Percentiles rank a stretch among this genome's conserved stretches.
These are phyloP conservation scores for Vanrija sp. DNA, from an alignment of 1,284 basidiomycete genomes.

Conservation along the genomic window DNA sequence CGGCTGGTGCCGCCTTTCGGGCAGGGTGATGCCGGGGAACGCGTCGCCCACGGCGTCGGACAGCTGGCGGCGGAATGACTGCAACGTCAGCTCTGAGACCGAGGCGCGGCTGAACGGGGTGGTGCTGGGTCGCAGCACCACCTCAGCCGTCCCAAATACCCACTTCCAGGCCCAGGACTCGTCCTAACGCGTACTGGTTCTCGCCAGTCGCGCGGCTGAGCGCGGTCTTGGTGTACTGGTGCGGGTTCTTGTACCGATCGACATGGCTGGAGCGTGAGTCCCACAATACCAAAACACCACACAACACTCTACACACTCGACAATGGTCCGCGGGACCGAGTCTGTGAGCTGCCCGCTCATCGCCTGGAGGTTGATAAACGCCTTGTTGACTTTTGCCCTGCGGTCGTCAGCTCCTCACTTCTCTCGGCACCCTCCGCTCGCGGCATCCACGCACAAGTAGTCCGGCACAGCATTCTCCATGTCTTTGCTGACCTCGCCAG, in stretches of 20 bases:
- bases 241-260: conserved; percentile 34
- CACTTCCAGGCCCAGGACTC: conserved; percentile 43
- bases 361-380: conserved; percentile 25
- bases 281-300: no score
- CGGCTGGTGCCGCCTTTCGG: conserved; percentile 34
- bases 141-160: background rate
- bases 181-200: conserved; percentile 44
- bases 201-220: conserved; percentile 39
- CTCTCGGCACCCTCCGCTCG: background rate
- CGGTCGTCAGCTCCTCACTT: background rate
- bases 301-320: conserved; percentile 26
- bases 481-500: conserved; percentile 37
- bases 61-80: conserved; percentile 43
- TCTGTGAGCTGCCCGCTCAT: conserved; percentile 33
- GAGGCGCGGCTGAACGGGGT: background rate
- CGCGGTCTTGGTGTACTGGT: conserved; percentile 34
- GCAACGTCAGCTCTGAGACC: background rate
- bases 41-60: conserved; percentile 24
- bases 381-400: conserved; percentile 34
- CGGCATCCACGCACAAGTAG: conserved; percentile 31
- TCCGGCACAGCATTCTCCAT: conserved; percentile 36
- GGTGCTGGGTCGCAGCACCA: background rate
- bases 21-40: conserved; percentile 38
- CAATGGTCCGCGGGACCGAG: conserved; percentile 34
- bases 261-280: conserved; percentile 16